Evolutionary conservation across 108 stramenopile genomes (phyloP).

Genomic region (Cyclotella cryptica): DNA sequence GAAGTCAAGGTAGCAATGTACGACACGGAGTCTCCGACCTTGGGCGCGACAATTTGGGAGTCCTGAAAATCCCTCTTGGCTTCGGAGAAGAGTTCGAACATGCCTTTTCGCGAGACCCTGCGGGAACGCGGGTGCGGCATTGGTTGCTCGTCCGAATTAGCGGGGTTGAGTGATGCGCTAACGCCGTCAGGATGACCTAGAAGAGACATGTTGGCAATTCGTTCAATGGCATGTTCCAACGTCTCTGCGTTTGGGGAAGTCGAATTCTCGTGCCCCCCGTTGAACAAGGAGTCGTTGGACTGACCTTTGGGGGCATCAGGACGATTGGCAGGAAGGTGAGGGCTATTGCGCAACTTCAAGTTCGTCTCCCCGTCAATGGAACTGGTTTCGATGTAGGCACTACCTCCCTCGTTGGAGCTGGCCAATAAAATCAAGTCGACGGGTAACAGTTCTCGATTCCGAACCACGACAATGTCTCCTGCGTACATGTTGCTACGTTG

Average conservation of each 20-base stretch:
- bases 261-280: slow-evolving; percentile 24
- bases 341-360: slow-evolving; percentile 87
- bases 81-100: slow-evolving; percentile 16
- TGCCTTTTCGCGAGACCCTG: too few species aligned
- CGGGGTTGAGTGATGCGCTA: slow-evolving; percentile 62
- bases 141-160: slow-evolving; percentile 54
- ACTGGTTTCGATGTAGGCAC: slow-evolving; percentile 94
- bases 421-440: slow-evolving; percentile 94
- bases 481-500: slow-evolving; percentile 81
- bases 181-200: slow-evolving; percentile 70
- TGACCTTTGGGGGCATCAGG: neutral
- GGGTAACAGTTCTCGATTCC: slow-evolving; percentile 93
- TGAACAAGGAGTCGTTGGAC: slow-evolving; percentile 20
- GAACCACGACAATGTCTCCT: slow-evolving; percentile 91
- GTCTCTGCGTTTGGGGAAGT: slow-evolving; percentile 52
- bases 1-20: slow-evolving; percentile 71
- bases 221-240: slow-evolving; percentile 69
- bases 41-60: slow-evolving; percentile 8
- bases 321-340: slow-evolving; percentile 62
- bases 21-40: slow-evolving; percentile 26
- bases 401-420: slow-evolving; percentile 80
- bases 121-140: neutral
- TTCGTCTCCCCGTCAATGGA: slow-evolving; percentile 99
- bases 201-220: slow-evolving; percentile 71
- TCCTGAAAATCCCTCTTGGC: slow-evolving; percentile 15